These are phyloP conservation scores for Sclerotinia glacialis DNA, from an alignment of 2,329 filamentous ascomycete genomes.

Conservation along the genomic window DNA sequence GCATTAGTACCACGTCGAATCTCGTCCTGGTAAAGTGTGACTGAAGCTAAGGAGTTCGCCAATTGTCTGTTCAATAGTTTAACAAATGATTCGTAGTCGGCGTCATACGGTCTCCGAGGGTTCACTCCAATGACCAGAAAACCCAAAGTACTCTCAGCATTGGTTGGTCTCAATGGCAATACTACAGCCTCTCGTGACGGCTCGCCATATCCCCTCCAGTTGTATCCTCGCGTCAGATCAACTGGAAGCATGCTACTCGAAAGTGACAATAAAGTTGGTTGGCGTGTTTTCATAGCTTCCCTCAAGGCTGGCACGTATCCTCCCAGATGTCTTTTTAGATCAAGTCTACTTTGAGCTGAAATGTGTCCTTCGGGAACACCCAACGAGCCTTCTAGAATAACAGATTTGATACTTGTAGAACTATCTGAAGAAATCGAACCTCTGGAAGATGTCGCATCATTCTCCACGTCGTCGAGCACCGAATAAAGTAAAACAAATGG, in stretches of 20 bases:
- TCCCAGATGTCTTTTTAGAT: constrained; percentile 65
- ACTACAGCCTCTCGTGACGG: constrained; percentile 68
- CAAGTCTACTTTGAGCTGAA: constrained; percentile 58
- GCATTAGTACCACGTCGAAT: constrained; percentile 69
- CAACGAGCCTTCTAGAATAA: constrained; percentile 68
- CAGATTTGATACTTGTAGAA: constrained; percentile 57
- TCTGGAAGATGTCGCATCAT: constrained; percentile 47
- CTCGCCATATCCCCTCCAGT: constrained; percentile 69
- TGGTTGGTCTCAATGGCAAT: constrained; percentile 73
- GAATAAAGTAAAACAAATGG: constrained; percentile 77
- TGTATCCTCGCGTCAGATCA: constrained; percentile 62
- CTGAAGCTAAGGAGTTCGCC: constrained; percentile 75
- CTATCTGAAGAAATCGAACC: constrained; percentile 66
- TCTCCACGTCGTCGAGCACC: constrained; percentile 59
- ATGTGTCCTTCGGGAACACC: constrained; percentile 65
- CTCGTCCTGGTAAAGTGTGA: constrained; percentile 78
- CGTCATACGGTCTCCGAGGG: constrained; percentile 71
- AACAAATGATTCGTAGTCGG: constrained; percentile 74
- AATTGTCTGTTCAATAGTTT: constrained; percentile 70
- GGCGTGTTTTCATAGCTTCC: constrained; percentile 65
- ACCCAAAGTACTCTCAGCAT: constrained; percentile 56
- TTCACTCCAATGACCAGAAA: constrained; percentile 51
- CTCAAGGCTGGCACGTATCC: constrained; percentile 76
- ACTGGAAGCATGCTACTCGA: constrained; percentile 62
- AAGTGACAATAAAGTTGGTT: constrained; percentile 64